phyloP scores from a whole-genome alignment of 2,329 filamentous ascomycete genomes.

The Paecilomyces formosus region DNA sequence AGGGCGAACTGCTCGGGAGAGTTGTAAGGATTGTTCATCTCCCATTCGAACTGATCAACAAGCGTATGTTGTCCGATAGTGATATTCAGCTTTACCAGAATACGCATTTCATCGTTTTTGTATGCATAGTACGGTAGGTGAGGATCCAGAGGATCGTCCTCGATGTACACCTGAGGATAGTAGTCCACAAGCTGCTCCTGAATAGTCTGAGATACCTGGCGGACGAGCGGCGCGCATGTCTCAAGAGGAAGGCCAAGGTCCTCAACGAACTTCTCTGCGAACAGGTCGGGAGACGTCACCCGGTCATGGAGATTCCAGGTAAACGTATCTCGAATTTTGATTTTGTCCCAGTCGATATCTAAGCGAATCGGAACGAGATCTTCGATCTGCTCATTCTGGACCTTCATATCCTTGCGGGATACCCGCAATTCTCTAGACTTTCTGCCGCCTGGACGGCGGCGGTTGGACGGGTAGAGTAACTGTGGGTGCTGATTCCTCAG shows the following conservation, averaged over 20 bases:
- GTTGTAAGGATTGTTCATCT: slow-evolving; percentile 91
- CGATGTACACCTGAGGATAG: slow-evolving; percentile 82
- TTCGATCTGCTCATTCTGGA: slow-evolving; percentile 84
- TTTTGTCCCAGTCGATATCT: slow-evolving; percentile 91
- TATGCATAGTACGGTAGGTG: slow-evolving; percentile 87
- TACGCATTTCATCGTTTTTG: slow-evolving; percentile 98
- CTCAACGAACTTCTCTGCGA: slow-evolving; percentile 83
- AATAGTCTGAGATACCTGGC: slow-evolving; percentile 63
- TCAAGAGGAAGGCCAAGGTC: slow-evolving; percentile 72
- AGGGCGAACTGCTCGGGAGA: slow-evolving; percentile 90
- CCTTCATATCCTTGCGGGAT: slow-evolving; percentile 68
- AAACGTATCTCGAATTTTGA: slow-evolving; percentile 93
- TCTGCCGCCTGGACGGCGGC: slow-evolving; percentile 68
- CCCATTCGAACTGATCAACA: slow-evolving; percentile 98
- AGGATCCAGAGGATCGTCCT: slow-evolving; percentile 84
- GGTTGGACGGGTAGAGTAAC: slow-evolving; percentile 72
- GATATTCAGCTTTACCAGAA: slow-evolving; percentile 92
- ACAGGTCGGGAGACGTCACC: slow-evolving; percentile 68
- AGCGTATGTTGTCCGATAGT: slow-evolving; percentile 92
- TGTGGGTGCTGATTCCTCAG: slow-evolving; percentile 55
- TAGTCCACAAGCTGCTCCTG: slow-evolving; percentile 88
- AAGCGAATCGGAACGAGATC: slow-evolving; percentile 85
- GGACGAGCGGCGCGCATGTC: slow-evolving; percentile 45
- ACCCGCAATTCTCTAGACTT: slow-evolving; percentile 67
- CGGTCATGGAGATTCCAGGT: slow-evolving; percentile 98